Evolutionary conservation across 345 rosid species (phyloP), one percentile per base, ranked within the genome.

Genomic region (Euphorbia pulcherrima): DNA sequence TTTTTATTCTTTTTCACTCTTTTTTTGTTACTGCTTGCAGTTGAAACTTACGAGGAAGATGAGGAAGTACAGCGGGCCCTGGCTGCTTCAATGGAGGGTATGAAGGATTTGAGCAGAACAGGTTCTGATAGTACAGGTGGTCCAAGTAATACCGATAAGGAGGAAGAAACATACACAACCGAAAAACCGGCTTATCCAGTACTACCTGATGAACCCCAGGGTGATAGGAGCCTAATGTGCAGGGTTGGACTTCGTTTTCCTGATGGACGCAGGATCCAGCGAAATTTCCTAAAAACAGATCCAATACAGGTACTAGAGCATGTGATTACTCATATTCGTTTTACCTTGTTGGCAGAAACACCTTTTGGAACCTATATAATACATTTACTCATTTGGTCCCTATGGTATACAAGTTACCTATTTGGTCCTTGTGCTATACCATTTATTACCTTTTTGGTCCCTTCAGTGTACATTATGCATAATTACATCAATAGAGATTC

Each of bases 161-260:
- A 71, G 40, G 87, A 78, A 70, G 81, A 82, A 73, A 29, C 81
- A 33, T 67, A 70, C 59, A 57, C 78, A 18, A 59, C 83, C 9
- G 69, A 79, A 70, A 79, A 75, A 41, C 80, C 87, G 44, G 62
- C 77, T 21, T 95, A 81, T 73, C 99, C 90, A 29, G 81, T 90
- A 57, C 83, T 95, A n/a, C 92, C 91, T n/a, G 92, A 88, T 77
- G 98, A 95, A 78, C 94, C 98, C 20, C 90, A 82, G 28, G 88
- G 85, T 39, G 94, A 95, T 67, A 87, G 86, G 61, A 85, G 80
- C 63, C 74, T 87, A 26, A 74, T 86, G 47, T 95, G 99, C 78
- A 84, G 96, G 83, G 92, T 95, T 63, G 97, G 98, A 68, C 77
- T 95, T 37, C 96, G 99, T 72, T 87, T 95, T 65, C 99, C 99